Base-by-base conservation (phyloP, 805 yeast species). In the Ogataea angusta region DNA sequence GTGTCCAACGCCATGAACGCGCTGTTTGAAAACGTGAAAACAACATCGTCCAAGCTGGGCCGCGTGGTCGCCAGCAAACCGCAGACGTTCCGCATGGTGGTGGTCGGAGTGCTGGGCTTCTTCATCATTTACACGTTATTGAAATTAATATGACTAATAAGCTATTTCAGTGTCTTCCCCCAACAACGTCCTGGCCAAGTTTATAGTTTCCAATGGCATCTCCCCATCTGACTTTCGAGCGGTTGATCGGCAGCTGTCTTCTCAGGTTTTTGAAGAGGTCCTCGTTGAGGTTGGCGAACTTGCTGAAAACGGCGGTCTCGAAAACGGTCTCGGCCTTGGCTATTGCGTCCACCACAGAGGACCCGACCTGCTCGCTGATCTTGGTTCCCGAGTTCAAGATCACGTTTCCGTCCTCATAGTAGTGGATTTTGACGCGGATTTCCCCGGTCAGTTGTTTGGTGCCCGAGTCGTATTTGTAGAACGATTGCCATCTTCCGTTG, bases 321-420 rank as follows among this genome's bases (percentile, higher is more conserved):
- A 76, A 73, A 27, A 67, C 60, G 41, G 75, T 71, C 63, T 90
- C 97, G 10, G 74, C 56, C 21, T 60, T 60, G 38, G 70, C 66
- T 48, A 88, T 83, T 27, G 67, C 59, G 42, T 72, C 64, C 26
- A 79, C 63, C 3, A 64, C 54, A 3, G 58, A 60, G 7, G 47
- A 46, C 3, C 49, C 47, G 33, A 39, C 32, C n/a, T 54, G 39
- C 16, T 61, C 64, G 6, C 52, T 53, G 1, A 74, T 50, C 4
- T 54, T 52, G 43, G 70, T 67, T 6, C 48, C 47, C 2, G 80
- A 69, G 46, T 76, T 79, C 54, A 93, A 75, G 38, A 91, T 74
- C 14, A 91, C 98, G 56, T 91, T 91, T 22, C 99, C 99, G 52
- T 91, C 98, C 65, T 91, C 99, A 60, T 76, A 93, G 62, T 90